These are phyloP conservation scores for Candida sanyiensis DNA, from an alignment of 805 yeast genomes.

Conservation along the genomic window DNA sequence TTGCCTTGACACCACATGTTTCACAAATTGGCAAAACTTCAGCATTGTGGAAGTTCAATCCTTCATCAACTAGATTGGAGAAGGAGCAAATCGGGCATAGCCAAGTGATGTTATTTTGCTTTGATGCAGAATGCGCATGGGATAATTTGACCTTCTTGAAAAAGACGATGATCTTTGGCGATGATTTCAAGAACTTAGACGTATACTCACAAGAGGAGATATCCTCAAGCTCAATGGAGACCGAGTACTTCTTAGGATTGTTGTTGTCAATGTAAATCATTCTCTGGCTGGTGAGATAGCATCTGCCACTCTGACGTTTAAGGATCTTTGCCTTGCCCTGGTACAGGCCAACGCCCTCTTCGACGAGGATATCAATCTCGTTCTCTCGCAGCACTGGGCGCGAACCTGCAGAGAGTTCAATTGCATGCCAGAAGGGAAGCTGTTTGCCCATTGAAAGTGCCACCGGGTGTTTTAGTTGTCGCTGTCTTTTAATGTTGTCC, in stretches of 20 bases:
- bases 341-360: slow-evolving; percentile 63
- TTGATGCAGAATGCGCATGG: background rate
- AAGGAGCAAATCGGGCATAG: slow-evolving; percentile 85
- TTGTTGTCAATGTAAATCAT: slow-evolving; percentile 64
- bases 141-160: slow-evolving; percentile 21
- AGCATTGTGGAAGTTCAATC: slow-evolving; percentile 23
- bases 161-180: slow-evolving; percentile 64
- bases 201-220: slow-evolving; percentile 36
- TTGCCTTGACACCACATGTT: slow-evolving; percentile 57
- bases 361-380: slow-evolving; percentile 51
- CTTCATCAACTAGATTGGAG: slow-evolving; percentile 41
- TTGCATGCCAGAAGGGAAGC: slow-evolving; percentile 29
- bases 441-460: slow-evolving; percentile 10
- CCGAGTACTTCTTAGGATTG: slow-evolving; percentile 35
- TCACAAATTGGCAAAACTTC: slow-evolving; percentile 41
- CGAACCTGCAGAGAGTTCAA: slow-evolving; percentile 33
- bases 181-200: slow-evolving; percentile 62
- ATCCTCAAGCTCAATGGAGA: slow-evolving; percentile 41
- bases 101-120: slow-evolving; percentile 41
- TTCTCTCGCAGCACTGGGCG: slow-evolving; percentile 34
- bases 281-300: slow-evolving; percentile 70
- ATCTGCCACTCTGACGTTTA: slow-evolving; percentile 66
- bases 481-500: background rate
- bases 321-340: slow-evolving; percentile 65
- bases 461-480: no score